Conservation (phyloP, 352 stramenopile species). For the Plasmopara viticola region DNA sequence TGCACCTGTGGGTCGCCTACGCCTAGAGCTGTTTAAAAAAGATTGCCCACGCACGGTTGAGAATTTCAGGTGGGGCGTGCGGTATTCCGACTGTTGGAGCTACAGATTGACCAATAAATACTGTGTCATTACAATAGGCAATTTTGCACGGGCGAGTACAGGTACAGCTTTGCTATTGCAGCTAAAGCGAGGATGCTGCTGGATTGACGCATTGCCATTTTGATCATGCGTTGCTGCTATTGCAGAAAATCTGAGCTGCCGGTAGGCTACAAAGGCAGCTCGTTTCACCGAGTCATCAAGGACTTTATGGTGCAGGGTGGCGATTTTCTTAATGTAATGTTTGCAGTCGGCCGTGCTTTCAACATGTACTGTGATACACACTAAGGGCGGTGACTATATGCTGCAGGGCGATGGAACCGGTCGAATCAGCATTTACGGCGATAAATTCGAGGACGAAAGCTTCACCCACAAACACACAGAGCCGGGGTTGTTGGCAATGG, state of each 20-base stretch:
- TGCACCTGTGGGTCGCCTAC: constrained; percentile 85
- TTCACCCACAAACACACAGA: constrained; percentile 83
- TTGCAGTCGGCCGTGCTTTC: no score
- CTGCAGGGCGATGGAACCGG: constrained; percentile 70
- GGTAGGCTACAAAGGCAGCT: constrained; percentile 84
- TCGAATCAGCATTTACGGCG: constrained; percentile 82
- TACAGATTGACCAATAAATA: constrained; percentile 10
- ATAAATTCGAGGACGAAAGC: constrained; percentile 75
- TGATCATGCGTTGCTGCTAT: constrained; percentile 18
- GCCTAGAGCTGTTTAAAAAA: constrained; percentile 96
- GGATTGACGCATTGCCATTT: constrained; percentile 25
- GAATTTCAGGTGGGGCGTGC: constrained; percentile 82
- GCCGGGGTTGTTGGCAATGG: constrained; percentile 75
- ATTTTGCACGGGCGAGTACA: constrained; percentile 96
- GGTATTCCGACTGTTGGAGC: constrained; percentile 8
- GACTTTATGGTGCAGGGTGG: constrained; percentile 89
- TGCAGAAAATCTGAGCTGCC: constrained; percentile 72
- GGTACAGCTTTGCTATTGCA: constrained; percentile 25
- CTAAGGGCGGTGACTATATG: background rate
- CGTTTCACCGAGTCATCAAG: constrained; percentile 88
- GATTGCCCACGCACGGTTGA: constrained; percentile 94
- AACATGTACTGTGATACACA: background rate
- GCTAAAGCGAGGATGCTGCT: background rate
- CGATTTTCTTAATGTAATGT: constrained; percentile 74
- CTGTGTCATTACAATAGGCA: constrained; percentile 47